phyloP scores from a whole-genome alignment of 1,139 yeast species.

The Meyerozyma carpophila region DNA sequence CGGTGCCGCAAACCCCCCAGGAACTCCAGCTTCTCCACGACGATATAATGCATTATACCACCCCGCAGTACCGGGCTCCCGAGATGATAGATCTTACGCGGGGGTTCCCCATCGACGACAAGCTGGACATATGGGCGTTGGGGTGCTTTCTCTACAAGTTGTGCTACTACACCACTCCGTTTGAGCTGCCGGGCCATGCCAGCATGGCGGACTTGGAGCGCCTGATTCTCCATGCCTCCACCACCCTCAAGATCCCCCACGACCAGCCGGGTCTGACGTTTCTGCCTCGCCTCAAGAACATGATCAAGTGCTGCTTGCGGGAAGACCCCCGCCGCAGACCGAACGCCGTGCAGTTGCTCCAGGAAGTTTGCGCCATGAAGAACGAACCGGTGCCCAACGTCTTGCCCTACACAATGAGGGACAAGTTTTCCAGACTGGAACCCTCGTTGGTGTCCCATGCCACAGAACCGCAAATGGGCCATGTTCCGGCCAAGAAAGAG shows the following conservation, averaged over 20 bases:
- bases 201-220: constrained; percentile 35
- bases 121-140: constrained; percentile 94
- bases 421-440: constrained; percentile 3
- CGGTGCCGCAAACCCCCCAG: constrained; percentile 59
- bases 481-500: not conserved
- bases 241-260: constrained; percentile 29
- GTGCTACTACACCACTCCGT: constrained; percentile 92
- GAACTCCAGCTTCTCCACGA: constrained; percentile 69
- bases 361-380: constrained; percentile 63
- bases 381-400: constrained; percentile 47
- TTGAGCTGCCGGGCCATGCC: constrained; percentile 57
- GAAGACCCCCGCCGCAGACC: constrained; percentile 72
- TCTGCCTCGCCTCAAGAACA: constrained; percentile 45
- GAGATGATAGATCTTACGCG: constrained; percentile 90
- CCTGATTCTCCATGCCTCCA: constrained; percentile 30
- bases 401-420: constrained; percentile 30
- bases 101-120: constrained; percentile 87
- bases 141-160: constrained; percentile 88
- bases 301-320: constrained; percentile 58
- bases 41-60: constrained; percentile 85
- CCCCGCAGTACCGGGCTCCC: constrained; percentile 96
- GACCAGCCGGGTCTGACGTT: constrained; percentile 36
- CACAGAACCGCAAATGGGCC: not conserved
- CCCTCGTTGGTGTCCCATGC: constrained; percentile 4
- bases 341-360: constrained; percentile 62